Evolutionary conservation across 2,329 filamentous ascomycete species (phyloP), one percentile per base, ranked within the genome.

Genomic region (Metarhizium anisopliae): DNA sequence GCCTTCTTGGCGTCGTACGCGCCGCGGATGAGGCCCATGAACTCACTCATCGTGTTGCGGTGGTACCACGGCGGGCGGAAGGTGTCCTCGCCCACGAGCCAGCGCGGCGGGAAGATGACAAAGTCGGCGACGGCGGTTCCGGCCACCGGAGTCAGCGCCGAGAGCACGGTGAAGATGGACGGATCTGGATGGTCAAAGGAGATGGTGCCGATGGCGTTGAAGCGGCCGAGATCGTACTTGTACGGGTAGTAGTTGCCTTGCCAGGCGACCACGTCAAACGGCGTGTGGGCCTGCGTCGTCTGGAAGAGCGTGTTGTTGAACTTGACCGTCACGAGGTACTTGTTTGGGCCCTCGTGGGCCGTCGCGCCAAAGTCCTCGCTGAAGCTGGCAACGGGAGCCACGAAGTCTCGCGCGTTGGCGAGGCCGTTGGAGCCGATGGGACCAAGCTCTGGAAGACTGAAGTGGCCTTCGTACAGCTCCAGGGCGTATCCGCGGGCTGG

Each of bases 261-360:
- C 87, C 88, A 92, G 4, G 84, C 86, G 2, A 90, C 88, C 0
- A 92, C 82, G 66, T 93, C 87, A 62, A 91, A 93, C 0, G 88
- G 88, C 0, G 84, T 86, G 68, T 91, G 88, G 10, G 76, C 70
- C 70, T 91, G 88, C 47, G 66, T 73, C 11, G 84, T 83, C 20
- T 73, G 70, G 70, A 87, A 90, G 54, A 89, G 78, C 49, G 76
- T 73, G 61, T 85, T 82, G 64, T 82, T 82, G 66, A 87, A 85
- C 68, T 88, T 88, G 66, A 75, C 77, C 52, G 77, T 77, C 49
- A 89, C 70, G 16, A 73, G 77, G 32, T 54, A 55, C 30, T 55
- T 55, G 54, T 52, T 68, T 3, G 61, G 59, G 50, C 69, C 73
- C 50, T 76, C 68, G 2, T 66, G 68, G 0, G 72, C 73, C 6